Conservation (phyloP, 495 filamentous ascomycete species). For the Cercophora sp. region DNA sequence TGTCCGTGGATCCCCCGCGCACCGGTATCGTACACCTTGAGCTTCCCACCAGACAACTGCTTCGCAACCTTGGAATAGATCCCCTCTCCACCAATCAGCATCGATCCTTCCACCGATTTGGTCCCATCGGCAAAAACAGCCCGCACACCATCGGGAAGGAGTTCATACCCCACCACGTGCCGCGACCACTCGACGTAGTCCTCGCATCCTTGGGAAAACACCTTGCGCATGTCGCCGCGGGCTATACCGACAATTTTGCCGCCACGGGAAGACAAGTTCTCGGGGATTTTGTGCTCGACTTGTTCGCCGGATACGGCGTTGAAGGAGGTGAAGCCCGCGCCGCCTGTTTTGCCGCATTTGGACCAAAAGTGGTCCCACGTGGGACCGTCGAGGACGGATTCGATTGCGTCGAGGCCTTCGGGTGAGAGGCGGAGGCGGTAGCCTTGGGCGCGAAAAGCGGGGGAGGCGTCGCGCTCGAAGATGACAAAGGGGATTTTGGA, state of each 20-base stretch:
- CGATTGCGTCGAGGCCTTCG: constrained; percentile 50
- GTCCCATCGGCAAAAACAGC: constrained; percentile 47
- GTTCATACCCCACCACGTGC: constrained; percentile 46
- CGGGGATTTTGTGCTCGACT: constrained; percentile 13
- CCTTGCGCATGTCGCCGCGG: constrained; percentile 46
- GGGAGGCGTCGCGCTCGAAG: neutral
- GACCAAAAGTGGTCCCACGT: constrained; percentile 46
- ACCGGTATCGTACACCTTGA: constrained; percentile 53
- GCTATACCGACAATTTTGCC: constrained; percentile 50
- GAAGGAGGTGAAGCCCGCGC: constrained; percentile 38
- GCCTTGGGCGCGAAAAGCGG: constrained; percentile 47
- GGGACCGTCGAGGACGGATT: constrained; percentile 44
- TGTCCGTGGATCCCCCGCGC: constrained; percentile 54
- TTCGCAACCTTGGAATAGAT: constrained; percentile 49
- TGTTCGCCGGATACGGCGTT: constrained; percentile 43
- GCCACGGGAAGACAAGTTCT: constrained; percentile 37
- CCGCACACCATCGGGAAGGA: constrained; percentile 40
- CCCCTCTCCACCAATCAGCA: constrained; percentile 50
- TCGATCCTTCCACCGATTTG: constrained; percentile 44
- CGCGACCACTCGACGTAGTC: constrained; percentile 42
- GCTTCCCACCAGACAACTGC: constrained; percentile 44
- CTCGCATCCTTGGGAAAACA: constrained; percentile 47
- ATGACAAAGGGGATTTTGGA: constrained; percentile 36
- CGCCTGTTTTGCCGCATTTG: constrained; percentile 47
- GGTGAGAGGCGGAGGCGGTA: constrained; percentile 51